Percentiles rank a stretch among this genome's conserved stretches.
These are phyloP conservation scores for Aureobasidium lini DNA, from an alignment of 2,329 filamentous ascomycete genomes.

Conservation along the genomic window DNA sequence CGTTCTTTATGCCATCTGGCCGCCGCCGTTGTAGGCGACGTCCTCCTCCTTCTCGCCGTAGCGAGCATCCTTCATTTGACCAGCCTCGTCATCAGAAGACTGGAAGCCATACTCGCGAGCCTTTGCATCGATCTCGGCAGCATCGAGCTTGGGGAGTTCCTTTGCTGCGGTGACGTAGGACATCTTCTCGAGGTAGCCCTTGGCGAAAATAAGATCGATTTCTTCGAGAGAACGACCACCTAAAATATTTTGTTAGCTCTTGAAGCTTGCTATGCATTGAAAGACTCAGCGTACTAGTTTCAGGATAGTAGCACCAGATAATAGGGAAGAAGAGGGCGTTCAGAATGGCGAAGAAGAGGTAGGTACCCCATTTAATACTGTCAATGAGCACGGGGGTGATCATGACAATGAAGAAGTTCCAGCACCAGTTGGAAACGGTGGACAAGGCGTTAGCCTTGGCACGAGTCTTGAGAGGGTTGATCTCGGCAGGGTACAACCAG, in stretches of 20 bases:
- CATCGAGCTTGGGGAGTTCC: constrained; percentile 29
- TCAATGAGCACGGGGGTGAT: constrained; percentile 33
- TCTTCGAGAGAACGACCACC: constrained; percentile 19
- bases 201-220: constrained; percentile 25
- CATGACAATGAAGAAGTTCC: constrained; percentile 40
- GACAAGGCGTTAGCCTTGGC: constrained; percentile 50
- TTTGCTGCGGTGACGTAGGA: constrained; percentile 31
- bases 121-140: constrained; percentile 28
- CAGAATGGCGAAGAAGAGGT: constrained; percentile 44
- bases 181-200: constrained; percentile 24
- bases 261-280: no score
- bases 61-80: constrained; percentile 20
- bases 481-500: constrained; percentile 27
- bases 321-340: constrained; percentile 48
- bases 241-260: no score
- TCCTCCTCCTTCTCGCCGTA: constrained; percentile 21
- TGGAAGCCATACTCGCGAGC: constrained; percentile 29
- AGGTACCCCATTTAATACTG: constrained; percentile 34
- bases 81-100: constrained; percentile 25
- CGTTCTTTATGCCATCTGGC: constrained; percentile 15
- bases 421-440: constrained; percentile 49
- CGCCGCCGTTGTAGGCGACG: constrained; percentile 15
- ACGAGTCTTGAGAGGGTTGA: constrained; percentile 49
- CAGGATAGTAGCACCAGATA: constrained; percentile 52
- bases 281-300: constrained; percentile 12